These are phyloP conservation scores for Ocimum tenuiflorum DNA, from an alignment of 257 asterid species.

Conservation along the genomic window DNA sequence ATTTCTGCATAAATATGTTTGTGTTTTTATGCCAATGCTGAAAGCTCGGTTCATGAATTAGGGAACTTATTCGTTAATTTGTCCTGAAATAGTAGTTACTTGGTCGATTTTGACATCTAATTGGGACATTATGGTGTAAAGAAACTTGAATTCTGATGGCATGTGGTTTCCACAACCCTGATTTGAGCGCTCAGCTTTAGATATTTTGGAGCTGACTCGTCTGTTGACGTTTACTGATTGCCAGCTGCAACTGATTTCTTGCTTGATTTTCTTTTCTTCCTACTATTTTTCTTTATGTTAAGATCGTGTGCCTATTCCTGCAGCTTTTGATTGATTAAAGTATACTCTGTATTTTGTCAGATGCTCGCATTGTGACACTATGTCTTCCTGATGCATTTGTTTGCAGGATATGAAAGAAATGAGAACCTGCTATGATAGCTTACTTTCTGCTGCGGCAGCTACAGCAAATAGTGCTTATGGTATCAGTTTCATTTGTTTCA, in stretches of 20 bases:
- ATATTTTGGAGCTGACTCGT: not conserved
- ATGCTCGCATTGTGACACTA: not conserved
- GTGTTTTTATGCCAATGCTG: conserved; percentile 23
- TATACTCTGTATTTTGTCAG: not conserved
- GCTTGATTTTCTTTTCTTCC: not conserved
- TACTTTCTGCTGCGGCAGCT: conserved; percentile 97
- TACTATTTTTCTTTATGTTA: not conserved
- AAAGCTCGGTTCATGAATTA: not conserved
- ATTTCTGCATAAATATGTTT: conserved; percentile 4
- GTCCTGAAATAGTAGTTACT: not conserved
- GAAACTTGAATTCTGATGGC: not conserved
- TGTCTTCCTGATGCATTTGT: conserved; percentile 9
- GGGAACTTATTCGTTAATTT: not conserved
- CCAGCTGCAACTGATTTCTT: conserved; percentile 2
- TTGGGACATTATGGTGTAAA: not conserved
- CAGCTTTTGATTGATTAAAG: conserved; percentile 4
- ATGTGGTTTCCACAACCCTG: not conserved
- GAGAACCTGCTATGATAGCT: conserved; percentile 81
- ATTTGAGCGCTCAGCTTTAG: not conserved
- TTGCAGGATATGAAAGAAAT: conserved; percentile 89
- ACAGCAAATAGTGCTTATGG: conserved; percentile 91
- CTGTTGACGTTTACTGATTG: conserved; percentile 1
- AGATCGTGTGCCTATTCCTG: not conserved
- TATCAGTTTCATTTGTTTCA: conserved; percentile 14
- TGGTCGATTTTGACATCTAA: conserved; percentile 4